Base-by-base conservation (phyloP, 23 red algal genomes). In the Gracilaria domingensis region DNA sequence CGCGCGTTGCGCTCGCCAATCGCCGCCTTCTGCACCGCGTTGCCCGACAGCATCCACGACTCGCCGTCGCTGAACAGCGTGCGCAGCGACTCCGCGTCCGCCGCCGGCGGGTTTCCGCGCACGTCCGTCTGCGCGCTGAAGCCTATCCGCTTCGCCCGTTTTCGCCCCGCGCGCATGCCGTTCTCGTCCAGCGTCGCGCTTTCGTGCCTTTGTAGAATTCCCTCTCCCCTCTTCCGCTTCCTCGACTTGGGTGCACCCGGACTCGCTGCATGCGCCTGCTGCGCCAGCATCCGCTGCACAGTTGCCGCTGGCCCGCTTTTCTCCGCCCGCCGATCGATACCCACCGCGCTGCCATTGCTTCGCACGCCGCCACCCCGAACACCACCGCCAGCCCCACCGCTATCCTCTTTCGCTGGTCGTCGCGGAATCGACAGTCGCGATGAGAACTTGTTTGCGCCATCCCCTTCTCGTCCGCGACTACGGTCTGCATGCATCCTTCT, bases 231-330 rank as follows among this genome's bases (percentile, higher is more conserved):
- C 39, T 77, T 50, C 30, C 72, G 38, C 25, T 77, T 77, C 26
- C 25, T 77, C 38, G 40, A 50, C 26, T 51, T 51, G 4, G 6
- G 40, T 50, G 8, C 23, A 1, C 40, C 26, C 5, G 38, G 40
- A 7, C 20, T 0, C 20, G 34, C 26, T 11, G 72, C 38, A 4
- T 50, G 12, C 7, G 42, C 72, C 38, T 51, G 42, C 72, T 50
- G 12, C 7, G 42, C 72, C 38, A 77, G 42, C 72, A 77, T 50
- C 5, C 34, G 12, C 7, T 77, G 72, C 20, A 77, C 72, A 18
- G 72, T 77, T 77, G 72, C 72, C 20, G 72, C 72, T 0, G 72
- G 72, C n/a, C 72, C 72, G 12, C 13, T 77, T 50, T 20, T 77
- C 1, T 32, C 32, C 30, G 2, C 20, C 28, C 30, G 6, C 38